Evolutionary conservation across 345 rosid species (phyloP).

Genomic region (Brassica rapa): DNA sequence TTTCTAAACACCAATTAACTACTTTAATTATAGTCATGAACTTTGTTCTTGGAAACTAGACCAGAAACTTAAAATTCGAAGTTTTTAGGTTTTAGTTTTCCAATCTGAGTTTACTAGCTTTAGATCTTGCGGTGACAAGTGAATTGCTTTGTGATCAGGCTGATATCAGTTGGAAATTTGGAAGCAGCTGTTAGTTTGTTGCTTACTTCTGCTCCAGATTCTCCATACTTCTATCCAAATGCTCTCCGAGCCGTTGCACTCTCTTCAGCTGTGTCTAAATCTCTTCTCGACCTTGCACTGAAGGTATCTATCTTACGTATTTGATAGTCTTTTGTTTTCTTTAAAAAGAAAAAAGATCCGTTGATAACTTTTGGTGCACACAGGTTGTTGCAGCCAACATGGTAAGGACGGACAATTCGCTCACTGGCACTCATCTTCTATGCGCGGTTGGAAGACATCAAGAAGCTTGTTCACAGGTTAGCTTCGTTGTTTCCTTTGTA

Average conservation of each 20-base stretch:
- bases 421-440: conserved; percentile 90
- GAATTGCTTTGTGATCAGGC: conserved; percentile 55
- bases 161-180: conserved; percentile 85
- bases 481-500: conserved; percentile 25
- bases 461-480: conserved; percentile 99
- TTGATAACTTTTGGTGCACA: conserved; percentile 18
- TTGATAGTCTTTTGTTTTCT: conserved; percentile 7
- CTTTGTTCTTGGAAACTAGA: conserved; percentile 1
- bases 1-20: not conserved
- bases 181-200: conserved; percentile 95
- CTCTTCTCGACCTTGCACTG: conserved; percentile 95
- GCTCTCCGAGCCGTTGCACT: conserved; percentile 97
- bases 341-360: not conserved
- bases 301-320: conserved; percentile 50
- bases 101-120: conserved; percentile 6
- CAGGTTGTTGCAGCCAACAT: conserved; percentile 98
- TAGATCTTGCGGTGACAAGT: conserved; percentile 28
- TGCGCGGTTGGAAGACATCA: conserved; percentile 98
- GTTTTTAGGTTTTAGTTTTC: not conserved
- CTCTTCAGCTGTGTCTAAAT: conserved; percentile 90
- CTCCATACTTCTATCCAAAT: conserved; percentile 86
- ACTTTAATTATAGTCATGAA: not conserved
- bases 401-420: conserved; percentile 88
- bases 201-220: conserved; percentile 90
- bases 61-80: not conserved